Evolutionary conservation across 108 stramenopile genomes (phyloP), one percentile per base, ranked within the genome.

Genomic region (Cylindrotheca fusiformis): DNA sequence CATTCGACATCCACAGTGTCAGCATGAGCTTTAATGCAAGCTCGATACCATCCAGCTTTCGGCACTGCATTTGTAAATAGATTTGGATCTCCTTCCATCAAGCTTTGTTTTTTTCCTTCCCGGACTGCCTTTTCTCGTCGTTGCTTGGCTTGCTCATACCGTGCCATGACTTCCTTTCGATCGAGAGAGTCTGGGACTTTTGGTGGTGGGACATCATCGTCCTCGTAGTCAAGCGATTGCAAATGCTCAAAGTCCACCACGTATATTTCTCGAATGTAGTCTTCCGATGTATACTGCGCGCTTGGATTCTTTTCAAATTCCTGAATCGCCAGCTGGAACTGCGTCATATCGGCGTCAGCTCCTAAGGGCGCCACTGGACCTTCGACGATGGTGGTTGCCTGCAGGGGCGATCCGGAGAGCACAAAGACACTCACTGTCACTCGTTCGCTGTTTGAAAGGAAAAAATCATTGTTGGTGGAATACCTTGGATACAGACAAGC

Each of bases 41-140:
- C 64, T 31, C 87, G 82, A 50, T 89, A 93, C 91, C 87, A 89
- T 21, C 91, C 91, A 25, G 69, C 80, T 23, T 49, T 52, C 2
- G 65, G 55, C 4, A 74, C 68, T 36, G 58, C 48, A 44, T 75
- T 30, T 0, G 91, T 89, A 18, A 67, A 72, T 58, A 83, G 53
- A 25, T 66, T 58, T 12, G 91, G 83, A 48, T 87, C 80, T 3
- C 86, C 91, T 21, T 71, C 79, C 44, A 71, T 21, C 21, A 65
- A 53, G 47, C 62, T 62, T 58, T 68, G 31, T 48, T 77, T 67
- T 60, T 78, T 58, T 26, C 62, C 33, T 31, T 76, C 71, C 6
- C 78, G 59, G 32, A 61, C 30, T 47, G 65, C 69, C 14, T 53
- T 61, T 48, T 60, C 58, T n/a, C 41, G 46, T 49, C 58, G 50